Evolutionary conservation across 345 rosid species (phyloP).

Genomic region (Aquilaria sinensis): DNA sequence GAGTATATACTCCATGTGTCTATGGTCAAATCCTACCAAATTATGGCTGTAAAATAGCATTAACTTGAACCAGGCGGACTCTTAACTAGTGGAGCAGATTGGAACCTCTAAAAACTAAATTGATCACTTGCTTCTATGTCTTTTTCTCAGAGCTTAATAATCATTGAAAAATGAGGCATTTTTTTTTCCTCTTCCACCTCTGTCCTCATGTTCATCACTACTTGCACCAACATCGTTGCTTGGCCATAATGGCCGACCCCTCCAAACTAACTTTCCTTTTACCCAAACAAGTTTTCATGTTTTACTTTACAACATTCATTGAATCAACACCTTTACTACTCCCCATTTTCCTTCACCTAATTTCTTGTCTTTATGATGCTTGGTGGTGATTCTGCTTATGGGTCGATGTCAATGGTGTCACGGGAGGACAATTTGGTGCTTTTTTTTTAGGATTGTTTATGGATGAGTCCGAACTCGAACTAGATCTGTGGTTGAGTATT

Average conservation of each 20-base stretch:
- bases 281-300: background rate
- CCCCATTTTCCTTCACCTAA: conserved; percentile 20
- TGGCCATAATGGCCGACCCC: conserved; percentile 10
- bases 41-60: too few species aligned
- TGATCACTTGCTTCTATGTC: too few species aligned
- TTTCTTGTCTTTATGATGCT: conserved; percentile 12
- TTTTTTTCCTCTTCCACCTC: too few species aligned
- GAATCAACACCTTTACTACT: background rate
- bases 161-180: too few species aligned
- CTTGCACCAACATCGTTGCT: conserved; percentile 10
- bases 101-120: too few species aligned
- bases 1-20: too few species aligned
- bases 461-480: conserved; percentile 46
- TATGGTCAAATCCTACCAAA: too few species aligned
- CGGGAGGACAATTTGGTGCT: conserved; percentile 43
- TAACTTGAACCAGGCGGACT: too few species aligned
- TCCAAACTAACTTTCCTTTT: conserved; percentile 5
- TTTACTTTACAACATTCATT: conserved; percentile 2
- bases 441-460: conserved; percentile 78
- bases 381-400: conserved; percentile 24
- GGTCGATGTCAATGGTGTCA: conserved; percentile 48
- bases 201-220: conserved; percentile 22
- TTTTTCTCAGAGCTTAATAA: too few species aligned
- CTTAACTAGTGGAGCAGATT: too few species aligned
- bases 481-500: conserved; percentile 62